A percentile compares a stretch with the other conserved stretches of the same genome.
phyloP scores from a whole-genome alignment of 257 asterid species.

The Przewalskia tangutica region DNA sequence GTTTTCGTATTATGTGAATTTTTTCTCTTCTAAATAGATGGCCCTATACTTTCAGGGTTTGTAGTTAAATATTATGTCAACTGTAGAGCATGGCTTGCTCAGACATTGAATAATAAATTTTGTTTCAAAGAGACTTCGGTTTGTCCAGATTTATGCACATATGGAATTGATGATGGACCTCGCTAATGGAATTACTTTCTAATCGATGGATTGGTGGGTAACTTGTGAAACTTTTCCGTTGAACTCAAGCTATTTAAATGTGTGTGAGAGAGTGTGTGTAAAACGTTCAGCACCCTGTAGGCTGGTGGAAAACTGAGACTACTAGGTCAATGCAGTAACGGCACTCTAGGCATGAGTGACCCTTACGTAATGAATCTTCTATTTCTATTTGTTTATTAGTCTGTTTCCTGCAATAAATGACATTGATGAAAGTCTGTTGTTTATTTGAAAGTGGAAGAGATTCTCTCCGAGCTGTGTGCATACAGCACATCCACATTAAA shows the following conservation, averaged over 20 bases:
- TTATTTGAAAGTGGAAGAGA: neutral
- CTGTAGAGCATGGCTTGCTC: neutral
- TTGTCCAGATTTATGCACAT: neutral
- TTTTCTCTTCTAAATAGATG: neutral
- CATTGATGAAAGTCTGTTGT: neutral
- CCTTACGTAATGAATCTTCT: neutral
- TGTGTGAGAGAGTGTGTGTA: no score
- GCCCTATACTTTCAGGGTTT: neutral
- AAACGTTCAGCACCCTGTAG: neutral
- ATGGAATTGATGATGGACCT: neutral
- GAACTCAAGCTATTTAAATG: neutral
- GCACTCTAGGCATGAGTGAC: neutral
- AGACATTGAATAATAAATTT: neutral
- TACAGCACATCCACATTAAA: neutral
- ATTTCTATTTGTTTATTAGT: neutral
- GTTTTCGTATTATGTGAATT: neutral
- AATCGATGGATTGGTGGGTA: neutral
- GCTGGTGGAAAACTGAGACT: neutral
- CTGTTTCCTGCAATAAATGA: neutral
- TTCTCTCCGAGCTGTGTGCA: neutral
- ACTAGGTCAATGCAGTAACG: neutral
- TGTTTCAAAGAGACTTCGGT: neutral
- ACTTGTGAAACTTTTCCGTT: neutral
- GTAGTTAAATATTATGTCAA: neutral
- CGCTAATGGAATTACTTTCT: neutral